Percentiles rank a stretch among this genome's conserved stretches.
Evolutionary conservation across 2,329 filamentous ascomycete genomes (phyloP).

Genomic region (Colletotrichum gloeosporioides): DNA sequence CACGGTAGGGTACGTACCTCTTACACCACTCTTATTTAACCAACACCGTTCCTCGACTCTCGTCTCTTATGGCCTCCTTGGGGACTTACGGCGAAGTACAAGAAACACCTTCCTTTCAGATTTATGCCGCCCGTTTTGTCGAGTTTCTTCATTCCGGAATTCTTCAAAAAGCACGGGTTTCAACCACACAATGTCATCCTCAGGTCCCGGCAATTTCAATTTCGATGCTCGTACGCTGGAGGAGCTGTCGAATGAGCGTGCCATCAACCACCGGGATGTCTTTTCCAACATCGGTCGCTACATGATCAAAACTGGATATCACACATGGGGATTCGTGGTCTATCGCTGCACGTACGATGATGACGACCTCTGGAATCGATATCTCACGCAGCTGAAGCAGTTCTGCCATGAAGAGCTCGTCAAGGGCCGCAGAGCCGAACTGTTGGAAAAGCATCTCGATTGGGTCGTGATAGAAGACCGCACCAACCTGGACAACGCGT

Average conservation of each 20-base stretch:
- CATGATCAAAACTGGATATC: neutral
- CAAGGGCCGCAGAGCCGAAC: neutral
- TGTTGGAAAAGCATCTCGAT: slow-evolving; percentile 3
- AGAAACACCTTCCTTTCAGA: too few relatives aligned
- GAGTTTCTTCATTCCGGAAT: too few relatives aligned
- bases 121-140: too few relatives aligned
- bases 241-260: too few relatives aligned
- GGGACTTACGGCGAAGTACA: too few relatives aligned
- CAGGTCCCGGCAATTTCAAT: neutral
- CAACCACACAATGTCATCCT: too few relatives aligned
- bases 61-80: too few relatives aligned
- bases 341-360: slow-evolving; percentile 24
- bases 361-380: slow-evolving; percentile 14
- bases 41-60: neutral
- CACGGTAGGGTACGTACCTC: neutral
- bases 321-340: slow-evolving; percentile 23
- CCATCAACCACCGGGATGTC: too few relatives aligned
- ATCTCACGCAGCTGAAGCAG: neutral
- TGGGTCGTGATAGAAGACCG: slow-evolving; percentile 9
- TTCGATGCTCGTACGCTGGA: too few relatives aligned
- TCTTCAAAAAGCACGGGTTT: too few relatives aligned
- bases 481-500: neutral
- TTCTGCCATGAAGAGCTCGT: neutral
- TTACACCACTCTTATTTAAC: neutral
- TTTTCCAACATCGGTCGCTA: neutral